phyloP scores from a whole-genome alignment of 306 rosid species.

The Ammopiptanthus mongolicus region DNA sequence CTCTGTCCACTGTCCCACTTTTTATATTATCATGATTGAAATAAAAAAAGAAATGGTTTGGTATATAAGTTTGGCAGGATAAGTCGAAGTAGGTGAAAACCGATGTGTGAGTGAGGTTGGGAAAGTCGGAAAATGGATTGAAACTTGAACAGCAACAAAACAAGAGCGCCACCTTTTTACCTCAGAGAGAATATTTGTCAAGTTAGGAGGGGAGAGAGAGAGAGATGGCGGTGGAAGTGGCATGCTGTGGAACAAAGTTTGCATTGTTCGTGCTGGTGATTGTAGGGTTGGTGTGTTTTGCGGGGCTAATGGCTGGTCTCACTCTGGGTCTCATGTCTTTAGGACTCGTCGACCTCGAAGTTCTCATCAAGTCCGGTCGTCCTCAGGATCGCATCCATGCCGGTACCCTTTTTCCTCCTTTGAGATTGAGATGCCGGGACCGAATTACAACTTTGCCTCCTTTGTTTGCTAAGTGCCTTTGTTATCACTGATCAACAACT shows the following conservation, averaged over 20 bases:
- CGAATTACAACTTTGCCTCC: too few species aligned
- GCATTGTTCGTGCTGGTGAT: conserved; percentile 43
- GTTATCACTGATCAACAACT: neutral
- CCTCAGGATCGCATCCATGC: conserved; percentile 92
- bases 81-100: neutral
- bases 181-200: too few species aligned
- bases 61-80: neutral
- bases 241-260: conserved; percentile 66
- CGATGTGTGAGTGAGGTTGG: neutral
- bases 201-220: neutral
- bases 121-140: neutral
- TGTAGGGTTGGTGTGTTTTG: conserved; percentile 68
- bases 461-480: too few species aligned
- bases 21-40: too few species aligned
- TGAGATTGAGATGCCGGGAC: too few species aligned
- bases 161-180: too few species aligned
- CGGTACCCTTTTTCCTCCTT: conserved; percentile 11
- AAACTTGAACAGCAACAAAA: neutral
- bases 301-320: conserved; percentile 97
- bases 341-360: conserved; percentile 96
- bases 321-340: conserved; percentile 97
- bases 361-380: conserved; percentile 90
- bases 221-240: conserved; percentile 56
- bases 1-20: neutral
- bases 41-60: too few species aligned